Conservation (phyloP, 345 rosid genomes). For the Anastatica hierochuntica region DNA sequence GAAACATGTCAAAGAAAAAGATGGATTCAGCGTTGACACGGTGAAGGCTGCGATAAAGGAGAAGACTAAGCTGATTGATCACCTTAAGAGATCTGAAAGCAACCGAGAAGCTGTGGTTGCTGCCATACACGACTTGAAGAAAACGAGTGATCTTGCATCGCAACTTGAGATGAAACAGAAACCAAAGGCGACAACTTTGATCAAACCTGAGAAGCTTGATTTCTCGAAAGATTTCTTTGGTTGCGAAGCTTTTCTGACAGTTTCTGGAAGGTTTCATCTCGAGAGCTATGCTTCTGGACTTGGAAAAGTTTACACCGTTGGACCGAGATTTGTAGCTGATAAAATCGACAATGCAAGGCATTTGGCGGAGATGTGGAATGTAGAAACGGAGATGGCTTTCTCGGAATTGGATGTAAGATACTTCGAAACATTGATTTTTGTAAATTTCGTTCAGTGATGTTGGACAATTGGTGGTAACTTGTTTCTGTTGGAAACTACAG, state of each 20-base stretch:
- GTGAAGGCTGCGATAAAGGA: constrained; percentile 59
- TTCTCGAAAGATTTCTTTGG: constrained; percentile 49
- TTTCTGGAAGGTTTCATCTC: constrained; percentile 71
- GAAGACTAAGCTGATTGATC: constrained; percentile 49
- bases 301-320: constrained; percentile 82
- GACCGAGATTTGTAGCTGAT: constrained; percentile 70
- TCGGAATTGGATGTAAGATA: constrained; percentile 60
- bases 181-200: constrained; percentile 18
- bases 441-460: background rate
- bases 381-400: constrained; percentile 75
- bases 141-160: constrained; percentile 55
- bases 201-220: constrained; percentile 31
- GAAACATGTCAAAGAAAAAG: constrained; percentile 24
- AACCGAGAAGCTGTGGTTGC: constrained; percentile 60
- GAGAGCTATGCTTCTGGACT: constrained; percentile 87
- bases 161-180: constrained; percentile 54
- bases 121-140: constrained; percentile 57
- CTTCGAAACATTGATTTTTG: background rate
- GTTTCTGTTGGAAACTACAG: constrained; percentile 31
- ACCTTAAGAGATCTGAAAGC: constrained; percentile 79
- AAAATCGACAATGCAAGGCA: constrained; percentile 38
- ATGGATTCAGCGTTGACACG: constrained; percentile 35
- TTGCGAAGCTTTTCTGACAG: constrained; percentile 45
- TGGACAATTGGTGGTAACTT: background rate
- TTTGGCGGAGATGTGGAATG: constrained; percentile 74